Conservation (phyloP, 1,284 basidiomycete genomes). For the Ceratobasidium sp. region DNA sequence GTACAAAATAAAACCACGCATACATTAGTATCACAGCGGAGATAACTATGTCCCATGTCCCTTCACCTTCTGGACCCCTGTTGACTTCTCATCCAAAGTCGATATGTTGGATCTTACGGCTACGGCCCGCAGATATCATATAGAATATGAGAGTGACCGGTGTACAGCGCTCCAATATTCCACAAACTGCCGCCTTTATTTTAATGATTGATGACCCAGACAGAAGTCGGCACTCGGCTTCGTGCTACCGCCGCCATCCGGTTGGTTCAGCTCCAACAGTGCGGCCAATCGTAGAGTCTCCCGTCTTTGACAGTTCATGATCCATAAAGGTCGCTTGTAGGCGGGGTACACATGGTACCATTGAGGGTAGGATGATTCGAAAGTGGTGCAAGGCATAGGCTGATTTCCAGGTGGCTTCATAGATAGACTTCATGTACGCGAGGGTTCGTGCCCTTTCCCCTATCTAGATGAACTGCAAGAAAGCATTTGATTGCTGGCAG, state of each 20-base stretch:
- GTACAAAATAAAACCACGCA: not conserved
- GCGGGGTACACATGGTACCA: not conserved
- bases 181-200: not conserved
- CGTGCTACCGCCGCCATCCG: not conserved
- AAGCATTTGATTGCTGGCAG: not conserved
- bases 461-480: not conserved
- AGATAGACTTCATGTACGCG: not conserved
- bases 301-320: not conserved
- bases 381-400: not conserved
- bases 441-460: not conserved
- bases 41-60: not conserved
- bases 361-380: not conserved
- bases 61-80: not conserved
- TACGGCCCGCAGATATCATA: too few relatives aligned
- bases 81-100: not conserved
- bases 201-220: not conserved
- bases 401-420: not conserved
- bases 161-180: not conserved
- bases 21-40: not conserved
- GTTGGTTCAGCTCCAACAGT: not conserved
- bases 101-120: not conserved
- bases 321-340: not conserved
- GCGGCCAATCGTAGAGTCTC: not conserved
- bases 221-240: not conserved
- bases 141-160: not conserved